Evolutionary conservation across 2,329 filamentous ascomycete genomes (phyloP), one percentile per base, ranked within the genome.

Genomic region (Exophiala bonariae): DNA sequence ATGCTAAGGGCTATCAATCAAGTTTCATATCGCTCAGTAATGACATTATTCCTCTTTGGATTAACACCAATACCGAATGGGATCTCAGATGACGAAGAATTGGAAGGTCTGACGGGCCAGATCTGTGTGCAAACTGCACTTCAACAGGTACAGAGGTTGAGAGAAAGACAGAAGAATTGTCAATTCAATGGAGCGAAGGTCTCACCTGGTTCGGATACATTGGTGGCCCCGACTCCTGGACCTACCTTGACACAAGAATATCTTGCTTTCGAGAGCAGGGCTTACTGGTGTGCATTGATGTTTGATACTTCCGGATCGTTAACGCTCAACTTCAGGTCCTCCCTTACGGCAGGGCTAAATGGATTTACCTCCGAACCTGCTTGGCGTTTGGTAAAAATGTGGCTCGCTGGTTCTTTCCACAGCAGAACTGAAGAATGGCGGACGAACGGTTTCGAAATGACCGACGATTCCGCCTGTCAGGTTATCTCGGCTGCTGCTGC

Each of bases 301-400:
- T 72, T 71, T 22, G 70, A 73, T 30, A 73, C 70, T 0, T 71
- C 68, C 0, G 65, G 65, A 0, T 71, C 69, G 1, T 44, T 73
- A 3, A 71, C 67, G 1, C 59, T 72, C n/a, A 71, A 71, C 20
- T 67, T 64, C 6, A 61, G 67, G 6, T 63, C 70, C 0, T 49
- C 69, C 1, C 61, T 72, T 3, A 70, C 68, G 0, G 70, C 69
- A 1, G 69, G 69, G 0, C 52, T 72, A 8, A 47, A 62, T 10
- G 61, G 61, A 13, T 59, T 56, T 26, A 56, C 55, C 8, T 41
- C 48, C 9, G 62, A 65, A 43, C 47, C 60, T 18, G 51, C 57
- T 5, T 65, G 63, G 63, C 56, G 59, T 3, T 44, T 63, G 14
- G 59, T 62, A 4, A 55, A 55, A 26, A 57, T 57, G 10, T 61